Evolutionary conservation across 768 basidiomycete genomes (phyloP).

Genomic region (Psilocybe cubensis): DNA sequence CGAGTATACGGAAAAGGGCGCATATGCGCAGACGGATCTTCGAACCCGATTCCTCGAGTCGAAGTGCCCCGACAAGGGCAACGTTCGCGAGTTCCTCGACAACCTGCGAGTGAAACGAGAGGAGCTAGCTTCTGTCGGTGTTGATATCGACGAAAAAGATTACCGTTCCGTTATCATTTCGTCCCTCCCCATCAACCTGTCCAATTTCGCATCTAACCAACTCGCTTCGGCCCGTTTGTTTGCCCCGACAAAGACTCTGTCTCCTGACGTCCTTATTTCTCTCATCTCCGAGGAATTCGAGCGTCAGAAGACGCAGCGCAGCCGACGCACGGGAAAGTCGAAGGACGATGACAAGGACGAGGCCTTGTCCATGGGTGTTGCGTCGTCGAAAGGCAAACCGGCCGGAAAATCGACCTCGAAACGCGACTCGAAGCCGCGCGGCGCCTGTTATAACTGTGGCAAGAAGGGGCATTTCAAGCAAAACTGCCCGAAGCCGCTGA

Average conservation of each 20-base stretch:
- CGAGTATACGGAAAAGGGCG: conserved; percentile 34
- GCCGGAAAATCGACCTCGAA: conserved; percentile 5
- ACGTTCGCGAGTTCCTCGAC: conserved; percentile 32
- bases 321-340: no score
- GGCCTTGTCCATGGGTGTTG: no score
- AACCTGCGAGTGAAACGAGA: conserved; percentile 22
- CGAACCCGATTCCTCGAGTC: no score
- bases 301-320: no score
- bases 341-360: no score
- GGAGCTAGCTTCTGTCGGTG: no score
- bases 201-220: conserved; percentile 26
- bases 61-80: conserved; percentile 30
- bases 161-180: conserved; percentile 30
- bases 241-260: no score
- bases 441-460: conserved; percentile 30
- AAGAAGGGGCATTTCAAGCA: conserved; percentile 24
- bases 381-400: conserved; percentile 11
- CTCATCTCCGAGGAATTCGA: no score
- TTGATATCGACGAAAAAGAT: no score
- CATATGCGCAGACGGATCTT: conserved; percentile 29
- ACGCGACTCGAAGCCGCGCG: background rate
- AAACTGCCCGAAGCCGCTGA: conserved; percentile 17
- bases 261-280: no score
- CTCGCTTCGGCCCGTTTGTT: conserved; percentile 21
- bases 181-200: conserved; percentile 26